A percentile compares a stretch with the other conserved stretches of the same genome.
Evolutionary conservation across 2,329 filamentous ascomycete species (phyloP).

Genomic region (Trichophyton verrucosum): DNA sequence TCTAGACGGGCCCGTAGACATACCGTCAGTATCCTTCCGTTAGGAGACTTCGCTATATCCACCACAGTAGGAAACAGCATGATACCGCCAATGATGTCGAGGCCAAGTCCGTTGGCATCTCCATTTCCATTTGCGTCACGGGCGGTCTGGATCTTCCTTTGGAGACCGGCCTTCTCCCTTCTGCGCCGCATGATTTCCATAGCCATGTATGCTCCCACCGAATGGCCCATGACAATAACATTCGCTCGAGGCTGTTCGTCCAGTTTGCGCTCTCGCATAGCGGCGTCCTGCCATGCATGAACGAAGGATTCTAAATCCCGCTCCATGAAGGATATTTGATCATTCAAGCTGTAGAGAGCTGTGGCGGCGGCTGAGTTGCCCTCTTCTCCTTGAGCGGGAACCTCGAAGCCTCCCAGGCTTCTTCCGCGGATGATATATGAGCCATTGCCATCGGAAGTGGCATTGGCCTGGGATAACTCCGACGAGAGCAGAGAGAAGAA

Average conservation of each 20-base stretch:
- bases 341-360: constrained; percentile 31
- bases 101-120: constrained; percentile 11
- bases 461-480: constrained; percentile 10
- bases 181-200: constrained; percentile 55
- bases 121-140: not conserved
- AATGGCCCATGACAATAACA: constrained; percentile 60
- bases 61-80: constrained; percentile 63
- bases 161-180: constrained; percentile 24
- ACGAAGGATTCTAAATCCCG: constrained; percentile 32
- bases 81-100: constrained; percentile 41
- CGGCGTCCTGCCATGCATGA: constrained; percentile 12
- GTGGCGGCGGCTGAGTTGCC: not conserved
- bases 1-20: constrained; percentile 1
- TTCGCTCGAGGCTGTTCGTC: constrained; percentile 17
- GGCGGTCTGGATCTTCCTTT: not conserved
- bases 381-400: constrained; percentile 6
- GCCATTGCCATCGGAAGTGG: not conserved
- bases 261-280: not conserved
- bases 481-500: constrained; percentile 30
- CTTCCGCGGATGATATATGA: constrained; percentile 23
- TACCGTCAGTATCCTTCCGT: constrained; percentile 42
- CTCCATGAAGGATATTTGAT: constrained; percentile 41
- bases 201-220: constrained; percentile 59
- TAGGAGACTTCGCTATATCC: constrained; percentile 53
- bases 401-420: constrained; percentile 27